phyloP scores from a whole-genome alignment of 164 flowering plant genomes.

The Paratinospora sagittata region DNA sequence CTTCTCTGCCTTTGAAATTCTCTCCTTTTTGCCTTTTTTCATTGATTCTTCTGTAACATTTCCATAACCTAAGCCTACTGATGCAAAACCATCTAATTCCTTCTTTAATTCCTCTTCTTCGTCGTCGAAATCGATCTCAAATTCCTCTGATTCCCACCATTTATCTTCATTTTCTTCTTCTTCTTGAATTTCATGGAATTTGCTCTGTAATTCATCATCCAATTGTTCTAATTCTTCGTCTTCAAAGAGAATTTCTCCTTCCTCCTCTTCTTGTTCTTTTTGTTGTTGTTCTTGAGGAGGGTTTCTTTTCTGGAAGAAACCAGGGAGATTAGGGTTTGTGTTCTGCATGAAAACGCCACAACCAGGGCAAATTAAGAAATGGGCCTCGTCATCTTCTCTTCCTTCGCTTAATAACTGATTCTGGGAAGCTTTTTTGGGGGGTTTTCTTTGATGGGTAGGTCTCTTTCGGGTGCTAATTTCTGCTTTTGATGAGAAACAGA shows the following conservation, averaged over 20 bases:
- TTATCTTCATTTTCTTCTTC: constrained; percentile 12
- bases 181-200: constrained; percentile 14
- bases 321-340: constrained; percentile 72
- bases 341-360: constrained; percentile 97
- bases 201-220: constrained; percentile 21
- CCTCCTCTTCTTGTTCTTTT: background rate
- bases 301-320: constrained; percentile 53
- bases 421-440: constrained; percentile 21
- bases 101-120: constrained; percentile 40
- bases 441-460: constrained; percentile 15
- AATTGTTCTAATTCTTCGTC: constrained; percentile 19
- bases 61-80: constrained; percentile 79
- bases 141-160: constrained; percentile 55
- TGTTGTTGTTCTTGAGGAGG: background rate
- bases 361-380: constrained; percentile 80
- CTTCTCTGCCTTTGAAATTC: constrained; percentile 66
- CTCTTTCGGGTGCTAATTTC: constrained; percentile 16
- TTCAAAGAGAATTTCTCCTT: constrained; percentile 13
- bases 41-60: constrained; percentile 64
- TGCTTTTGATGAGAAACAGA: constrained; percentile 23
- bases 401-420: constrained; percentile 67
- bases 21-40: constrained; percentile 38
- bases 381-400: constrained; percentile 68
- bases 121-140: constrained; percentile 43
- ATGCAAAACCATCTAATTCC: constrained; percentile 71